Percentiles rank a stretch among this genome's conserved stretches.
These are phyloP conservation scores for Colletotrichum brevisporum DNA, from an alignment of 2,329 filamentous ascomycete species.

Conservation along the genomic window DNA sequence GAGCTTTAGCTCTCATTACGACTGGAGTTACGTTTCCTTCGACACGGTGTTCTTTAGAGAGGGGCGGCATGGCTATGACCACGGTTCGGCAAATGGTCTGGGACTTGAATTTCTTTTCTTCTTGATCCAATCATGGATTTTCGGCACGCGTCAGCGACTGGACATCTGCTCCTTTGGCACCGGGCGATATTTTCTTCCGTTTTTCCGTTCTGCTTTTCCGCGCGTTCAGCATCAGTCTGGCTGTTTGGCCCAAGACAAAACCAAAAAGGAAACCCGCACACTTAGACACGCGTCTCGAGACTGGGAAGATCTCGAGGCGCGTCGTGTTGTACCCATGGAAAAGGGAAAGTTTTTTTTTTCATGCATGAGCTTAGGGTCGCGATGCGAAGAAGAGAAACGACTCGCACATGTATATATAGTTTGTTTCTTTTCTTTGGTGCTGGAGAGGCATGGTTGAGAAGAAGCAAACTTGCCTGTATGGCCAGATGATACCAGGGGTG, in stretches of 20 bases:
- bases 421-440: constrained; percentile 40
- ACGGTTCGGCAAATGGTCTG: constrained; percentile 33
- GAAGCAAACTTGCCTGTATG: constrained; percentile 29
- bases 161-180: constrained; percentile 30
- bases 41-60: constrained; percentile 39
- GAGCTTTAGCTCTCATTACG: constrained; percentile 35
- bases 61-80: constrained; percentile 39
- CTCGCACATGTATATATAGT: constrained; percentile 42
- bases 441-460: constrained; percentile 35
- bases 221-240: constrained; percentile 37
- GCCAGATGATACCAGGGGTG: constrained; percentile 42
- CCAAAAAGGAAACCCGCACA: constrained; percentile 38
- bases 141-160: constrained; percentile 35
- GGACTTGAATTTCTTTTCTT: constrained; percentile 35
- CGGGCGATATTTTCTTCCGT: constrained; percentile 21
- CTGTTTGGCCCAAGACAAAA: constrained; percentile 24
- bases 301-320: constrained; percentile 35
- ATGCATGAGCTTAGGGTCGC: constrained; percentile 39
- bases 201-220: constrained; percentile 24
- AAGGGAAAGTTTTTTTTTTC: constrained; percentile 36
- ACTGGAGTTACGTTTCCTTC: constrained; percentile 41
- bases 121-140: constrained; percentile 36
- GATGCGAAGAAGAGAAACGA: constrained; percentile 40
- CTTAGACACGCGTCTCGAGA: constrained; percentile 33
- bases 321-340: constrained; percentile 27